phyloP scores from a whole-genome alignment of 768 basidiomycete species.

The Panaeolus papilionaceus region DNA sequence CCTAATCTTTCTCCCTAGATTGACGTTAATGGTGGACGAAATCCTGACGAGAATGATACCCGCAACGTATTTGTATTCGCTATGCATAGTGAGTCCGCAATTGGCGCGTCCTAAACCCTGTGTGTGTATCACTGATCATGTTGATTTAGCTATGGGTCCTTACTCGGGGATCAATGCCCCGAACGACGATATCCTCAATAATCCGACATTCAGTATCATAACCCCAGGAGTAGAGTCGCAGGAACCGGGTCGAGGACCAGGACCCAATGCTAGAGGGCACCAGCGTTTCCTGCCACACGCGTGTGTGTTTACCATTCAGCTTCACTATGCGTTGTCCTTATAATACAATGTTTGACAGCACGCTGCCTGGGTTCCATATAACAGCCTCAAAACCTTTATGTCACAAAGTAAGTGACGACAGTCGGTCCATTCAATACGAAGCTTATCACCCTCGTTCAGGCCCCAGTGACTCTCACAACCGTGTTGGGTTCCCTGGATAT shows the following conservation, averaged over 20 bases:
- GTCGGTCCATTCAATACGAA: neutral
- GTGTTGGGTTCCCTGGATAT: neutral
- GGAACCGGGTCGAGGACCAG: neutral
- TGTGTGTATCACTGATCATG: neutral
- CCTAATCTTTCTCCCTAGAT: neutral
- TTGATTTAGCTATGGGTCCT: neutral
- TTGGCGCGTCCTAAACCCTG: neutral
- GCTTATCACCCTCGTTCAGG: neutral
- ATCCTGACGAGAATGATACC: neutral
- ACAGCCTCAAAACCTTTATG: neutral
- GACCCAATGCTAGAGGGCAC: neutral
- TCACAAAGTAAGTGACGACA: neutral
- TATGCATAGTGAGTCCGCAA: neutral
- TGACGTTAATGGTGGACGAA: neutral
- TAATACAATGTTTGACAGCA: neutral
- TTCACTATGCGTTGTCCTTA: too few relatives aligned
- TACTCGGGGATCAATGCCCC: neutral
- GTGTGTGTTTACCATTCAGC: neutral
- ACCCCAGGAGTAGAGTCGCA: neutral
- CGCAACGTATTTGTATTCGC: conserved; percentile 4
- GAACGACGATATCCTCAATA: neutral
- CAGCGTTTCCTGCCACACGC: neutral
- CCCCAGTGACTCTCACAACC: neutral
- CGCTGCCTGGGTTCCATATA: neutral
- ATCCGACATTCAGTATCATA: neutral